Conservation (phyloP, 805 yeast species). For the Starmerella stigmatis region DNA sequence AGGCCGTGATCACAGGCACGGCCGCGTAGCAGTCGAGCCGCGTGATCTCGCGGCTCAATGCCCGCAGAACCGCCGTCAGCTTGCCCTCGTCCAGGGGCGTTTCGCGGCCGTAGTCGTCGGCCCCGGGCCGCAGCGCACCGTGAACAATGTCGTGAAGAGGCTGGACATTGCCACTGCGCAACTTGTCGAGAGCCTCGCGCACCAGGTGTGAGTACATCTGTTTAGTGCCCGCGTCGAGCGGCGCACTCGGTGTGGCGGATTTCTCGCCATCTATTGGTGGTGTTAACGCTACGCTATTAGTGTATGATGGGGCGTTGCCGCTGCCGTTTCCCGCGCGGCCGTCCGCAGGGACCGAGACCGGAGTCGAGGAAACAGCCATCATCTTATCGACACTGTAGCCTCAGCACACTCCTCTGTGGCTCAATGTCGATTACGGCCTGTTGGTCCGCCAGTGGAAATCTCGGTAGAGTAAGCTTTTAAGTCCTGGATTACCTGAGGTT, state of each 20-base stretch:
- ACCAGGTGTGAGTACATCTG: conserved; percentile 12
- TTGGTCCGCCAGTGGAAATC: conserved; percentile 5
- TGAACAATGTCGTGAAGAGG: conserved; percentile 4
- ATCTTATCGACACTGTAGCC: background rate
- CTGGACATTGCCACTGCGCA: background rate
- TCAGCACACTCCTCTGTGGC: background rate
- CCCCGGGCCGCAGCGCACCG: background rate
- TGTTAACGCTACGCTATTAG: conserved; percentile 11
- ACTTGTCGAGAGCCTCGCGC: conserved; percentile 11
- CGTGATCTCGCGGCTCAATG: conserved; percentile 54
- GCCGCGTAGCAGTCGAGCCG: conserved; percentile 46
- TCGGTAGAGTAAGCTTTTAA: conserved; percentile 3
- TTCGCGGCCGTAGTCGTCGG: background rate
- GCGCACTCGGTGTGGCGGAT: background rate
- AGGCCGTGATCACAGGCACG: conserved; percentile 45
- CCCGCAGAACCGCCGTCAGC: conserved; percentile 45
- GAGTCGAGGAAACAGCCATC: conserved; percentile 14
- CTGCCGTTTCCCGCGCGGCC: conserved; percentile 1
- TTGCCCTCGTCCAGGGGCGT: conserved; percentile 30
- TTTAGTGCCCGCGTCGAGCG: background rate
- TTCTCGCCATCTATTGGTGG: conserved; percentile 3
- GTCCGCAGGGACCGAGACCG: conserved; percentile 6
- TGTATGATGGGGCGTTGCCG: conserved; percentile 6
- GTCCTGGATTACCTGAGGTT: background rate
- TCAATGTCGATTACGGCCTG: background rate